These are phyloP conservation scores for Lasiosphaeria ovina DNA, from an alignment of 495 filamentous ascomycete species.

Conservation along the genomic window DNA sequence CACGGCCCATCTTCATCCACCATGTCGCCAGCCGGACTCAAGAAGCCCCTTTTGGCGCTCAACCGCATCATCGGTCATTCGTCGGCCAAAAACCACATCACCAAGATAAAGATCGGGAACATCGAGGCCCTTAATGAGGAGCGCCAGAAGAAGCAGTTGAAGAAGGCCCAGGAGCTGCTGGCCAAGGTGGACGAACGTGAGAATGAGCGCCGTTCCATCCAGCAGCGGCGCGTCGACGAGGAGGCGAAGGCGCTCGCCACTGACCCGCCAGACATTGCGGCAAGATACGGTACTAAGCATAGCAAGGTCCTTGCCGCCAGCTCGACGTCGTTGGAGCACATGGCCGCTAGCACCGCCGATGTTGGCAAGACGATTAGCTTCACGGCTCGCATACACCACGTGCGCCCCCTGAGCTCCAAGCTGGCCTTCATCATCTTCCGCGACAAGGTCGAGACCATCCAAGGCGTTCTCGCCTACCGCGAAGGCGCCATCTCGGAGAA, in stretches of 20 bases:
- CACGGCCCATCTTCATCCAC: not conserved
- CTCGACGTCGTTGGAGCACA: conserved; percentile 21
- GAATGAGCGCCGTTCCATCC: conserved; percentile 51
- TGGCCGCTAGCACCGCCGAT: conserved; percentile 30
- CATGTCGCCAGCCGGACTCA: conserved; percentile 40
- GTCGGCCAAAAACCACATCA: conserved; percentile 46
- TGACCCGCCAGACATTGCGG: conserved; percentile 56
- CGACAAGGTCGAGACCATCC: conserved; percentile 76
- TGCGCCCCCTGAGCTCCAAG: conserved; percentile 79
- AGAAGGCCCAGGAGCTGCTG: conserved; percentile 46
- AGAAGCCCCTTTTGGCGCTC: conserved; percentile 42
- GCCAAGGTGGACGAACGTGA: conserved; percentile 50
- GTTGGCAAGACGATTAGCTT: conserved; percentile 70
- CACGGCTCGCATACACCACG: conserved; percentile 80
- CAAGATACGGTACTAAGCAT: conserved; percentile 56
- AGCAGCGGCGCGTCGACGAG: conserved; percentile 45
- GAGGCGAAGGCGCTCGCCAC: conserved; percentile 42
- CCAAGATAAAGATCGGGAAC: conserved; percentile 46
- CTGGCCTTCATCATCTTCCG: conserved; percentile 85
- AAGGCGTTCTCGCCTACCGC: conserved; percentile 66
- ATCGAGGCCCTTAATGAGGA: conserved; percentile 44
- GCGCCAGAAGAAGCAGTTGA: conserved; percentile 50
- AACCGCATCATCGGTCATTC: conserved; percentile 45
- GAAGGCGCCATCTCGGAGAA: conserved; percentile 61
- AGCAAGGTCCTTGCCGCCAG: conserved; percentile 31